phyloP scores from a whole-genome alignment of 306 rosid species.

The Vigna mungo region DNA sequence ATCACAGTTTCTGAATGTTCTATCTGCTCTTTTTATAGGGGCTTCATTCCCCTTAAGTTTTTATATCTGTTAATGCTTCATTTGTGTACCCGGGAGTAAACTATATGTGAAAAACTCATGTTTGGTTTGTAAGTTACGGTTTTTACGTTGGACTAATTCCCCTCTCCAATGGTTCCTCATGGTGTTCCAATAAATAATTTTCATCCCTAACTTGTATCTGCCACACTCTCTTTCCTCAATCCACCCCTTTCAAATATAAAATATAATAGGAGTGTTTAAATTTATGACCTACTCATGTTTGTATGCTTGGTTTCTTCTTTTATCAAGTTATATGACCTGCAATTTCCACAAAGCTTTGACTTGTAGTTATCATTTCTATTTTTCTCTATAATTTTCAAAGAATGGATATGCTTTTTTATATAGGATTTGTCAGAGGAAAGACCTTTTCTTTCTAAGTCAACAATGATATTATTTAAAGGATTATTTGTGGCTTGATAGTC shows the following conservation, averaged over 20 bases:
- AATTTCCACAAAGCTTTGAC: not conserved
- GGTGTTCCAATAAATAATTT: not conserved
- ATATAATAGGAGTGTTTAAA: not conserved
- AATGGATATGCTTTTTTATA: not conserved
- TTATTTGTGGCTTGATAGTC: not conserved
- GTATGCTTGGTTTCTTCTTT: not conserved
- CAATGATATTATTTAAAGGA: too few relatives aligned
- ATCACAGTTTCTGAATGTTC: constrained; percentile 42
- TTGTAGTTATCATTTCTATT: too few relatives aligned
- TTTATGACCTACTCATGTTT: not conserved
- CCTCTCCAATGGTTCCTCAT: not conserved
- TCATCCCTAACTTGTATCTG: not conserved
- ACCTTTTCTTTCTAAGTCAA: not conserved
- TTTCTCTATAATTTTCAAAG: not conserved
- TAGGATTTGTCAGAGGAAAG: not conserved
- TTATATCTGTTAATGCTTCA: constrained; percentile 36
- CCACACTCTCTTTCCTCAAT: not conserved
- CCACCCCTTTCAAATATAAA: too few relatives aligned
- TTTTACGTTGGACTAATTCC: constrained; percentile 1
- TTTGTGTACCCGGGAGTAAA: constrained; percentile 34
- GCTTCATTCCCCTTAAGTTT: constrained; percentile 41
- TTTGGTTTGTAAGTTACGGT: constrained; percentile 25
- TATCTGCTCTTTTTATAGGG: constrained; percentile 39
- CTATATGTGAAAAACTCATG: constrained; percentile 10
- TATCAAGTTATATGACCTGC: not conserved